Conservation (phyloP, 2,329 filamentous ascomycete species). For the Helicocarpus griseus region DNA sequence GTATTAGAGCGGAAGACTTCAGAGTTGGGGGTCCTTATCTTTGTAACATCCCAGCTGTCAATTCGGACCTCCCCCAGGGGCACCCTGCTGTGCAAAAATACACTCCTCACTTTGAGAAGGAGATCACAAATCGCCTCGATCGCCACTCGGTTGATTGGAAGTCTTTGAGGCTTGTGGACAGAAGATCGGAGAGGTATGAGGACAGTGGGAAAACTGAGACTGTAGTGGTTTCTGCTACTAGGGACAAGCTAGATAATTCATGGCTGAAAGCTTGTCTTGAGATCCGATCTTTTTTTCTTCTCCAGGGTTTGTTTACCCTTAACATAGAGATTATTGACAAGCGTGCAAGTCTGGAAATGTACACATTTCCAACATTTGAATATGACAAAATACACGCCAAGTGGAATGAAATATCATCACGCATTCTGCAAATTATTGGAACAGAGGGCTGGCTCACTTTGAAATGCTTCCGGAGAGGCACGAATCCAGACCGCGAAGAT, state of each 20-base stretch:
- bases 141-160: neutral
- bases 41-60: neutral
- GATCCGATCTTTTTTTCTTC: neutral
- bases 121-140: neutral
- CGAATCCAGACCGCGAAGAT: neutral
- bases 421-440: neutral
- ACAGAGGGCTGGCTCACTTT: neutral
- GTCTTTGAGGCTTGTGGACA: neutral
- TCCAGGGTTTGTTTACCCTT: neutral
- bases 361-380: neutral
- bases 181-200: neutral
- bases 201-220: neutral
- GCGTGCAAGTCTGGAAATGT: neutral
- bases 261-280: neutral
- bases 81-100: neutral
- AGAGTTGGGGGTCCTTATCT: neutral
- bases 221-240: neutral
- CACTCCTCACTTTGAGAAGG: neutral
- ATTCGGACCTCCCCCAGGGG: neutral
- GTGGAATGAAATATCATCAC: neutral
- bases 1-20: neutral
- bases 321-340: neutral
- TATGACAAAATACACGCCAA: conserved; percentile 2
- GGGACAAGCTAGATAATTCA: neutral
- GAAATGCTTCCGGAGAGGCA: neutral